A percentile compares a stretch with the other conserved stretches of the same genome.
Conservation (phyloP, 257 asterid species). For the Solanum habrochaites region DNA sequence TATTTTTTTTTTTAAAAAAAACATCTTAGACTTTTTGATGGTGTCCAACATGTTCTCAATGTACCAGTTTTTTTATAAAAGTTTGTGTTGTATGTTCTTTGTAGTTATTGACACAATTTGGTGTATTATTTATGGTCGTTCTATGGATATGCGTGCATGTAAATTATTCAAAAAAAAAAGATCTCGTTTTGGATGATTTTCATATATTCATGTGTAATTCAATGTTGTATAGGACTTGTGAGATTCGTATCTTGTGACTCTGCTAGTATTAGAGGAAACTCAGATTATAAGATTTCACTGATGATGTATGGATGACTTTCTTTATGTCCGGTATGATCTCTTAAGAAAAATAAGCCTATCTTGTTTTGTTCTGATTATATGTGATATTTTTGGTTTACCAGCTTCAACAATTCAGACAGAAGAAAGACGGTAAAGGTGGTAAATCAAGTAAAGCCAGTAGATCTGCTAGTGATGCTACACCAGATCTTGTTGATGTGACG, state of each 20-base stretch:
- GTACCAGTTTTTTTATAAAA: background rate
- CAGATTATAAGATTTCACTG: background rate
- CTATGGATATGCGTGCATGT: background rate
- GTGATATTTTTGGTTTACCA: conserved; percentile 13
- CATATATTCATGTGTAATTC: background rate
- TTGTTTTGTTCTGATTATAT: background rate
- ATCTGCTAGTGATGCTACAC: conserved; percentile 38
- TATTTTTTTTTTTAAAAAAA: too few relatives aligned
- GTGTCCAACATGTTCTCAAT: background rate
- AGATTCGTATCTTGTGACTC: background rate
- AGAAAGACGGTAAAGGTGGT: conserved; percentile 74
- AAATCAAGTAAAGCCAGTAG: conserved; percentile 47
- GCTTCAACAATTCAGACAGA: conserved; percentile 95
- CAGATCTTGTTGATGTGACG: conserved; percentile 16
- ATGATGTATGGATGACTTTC: background rate
- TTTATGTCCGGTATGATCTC: background rate
- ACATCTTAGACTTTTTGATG: background rate
- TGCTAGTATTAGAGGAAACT: background rate
- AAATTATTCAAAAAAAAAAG: background rate
- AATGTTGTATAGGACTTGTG: background rate
- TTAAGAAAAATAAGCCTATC: background rate
- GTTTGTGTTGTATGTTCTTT: background rate
- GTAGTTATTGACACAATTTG: background rate
- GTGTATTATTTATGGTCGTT: background rate
- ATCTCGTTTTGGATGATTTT: background rate